A percentile compares a stretch with the other conserved stretches of the same genome.
phyloP scores from a whole-genome alignment of 1,284 basidiomycete genomes.

The Irpex sp. region DNA sequence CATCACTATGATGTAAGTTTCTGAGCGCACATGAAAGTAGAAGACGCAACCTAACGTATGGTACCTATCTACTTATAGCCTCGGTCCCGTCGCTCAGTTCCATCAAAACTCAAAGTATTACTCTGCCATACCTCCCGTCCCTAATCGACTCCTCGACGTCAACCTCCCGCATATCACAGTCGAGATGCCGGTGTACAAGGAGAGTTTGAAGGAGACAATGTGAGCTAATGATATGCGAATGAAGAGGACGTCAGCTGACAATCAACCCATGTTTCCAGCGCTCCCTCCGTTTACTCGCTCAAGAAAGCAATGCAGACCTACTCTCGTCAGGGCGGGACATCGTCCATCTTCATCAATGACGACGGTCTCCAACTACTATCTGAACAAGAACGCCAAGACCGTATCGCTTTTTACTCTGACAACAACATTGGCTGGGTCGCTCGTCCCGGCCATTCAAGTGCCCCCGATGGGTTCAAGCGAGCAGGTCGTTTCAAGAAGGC shows the following conservation, averaged over 20 bases:
- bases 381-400: constrained; percentile 55
- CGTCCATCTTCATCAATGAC: constrained; percentile 47
- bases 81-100: constrained; percentile 73
- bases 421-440: constrained; percentile 83
- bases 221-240: constrained; percentile 28
- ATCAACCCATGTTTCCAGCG: constrained; percentile 28
- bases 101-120: constrained; percentile 71
- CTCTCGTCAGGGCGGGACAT: constrained; percentile 49
- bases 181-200: constrained; percentile 79
- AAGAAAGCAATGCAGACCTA: constrained; percentile 43
- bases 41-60: constrained; percentile 4
- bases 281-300: constrained; percentile 63
- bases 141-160: constrained; percentile 53
- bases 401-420: constrained; percentile 71
- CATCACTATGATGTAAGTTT: too few species aligned
- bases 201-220: constrained; percentile 64
- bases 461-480: constrained; percentile 64
- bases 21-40: too few species aligned
- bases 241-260: neutral
- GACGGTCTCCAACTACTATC: constrained; percentile 46
- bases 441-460: constrained; percentile 61
- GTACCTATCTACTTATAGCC: constrained; percentile 24
- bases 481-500: constrained; percentile 92
- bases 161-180: constrained; percentile 69
- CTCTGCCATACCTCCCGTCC: constrained; percentile 50